Evolutionary conservation across 2,329 filamentous ascomycete genomes (phyloP).

Genomic region (Raffaelea deltoideospora): DNA sequence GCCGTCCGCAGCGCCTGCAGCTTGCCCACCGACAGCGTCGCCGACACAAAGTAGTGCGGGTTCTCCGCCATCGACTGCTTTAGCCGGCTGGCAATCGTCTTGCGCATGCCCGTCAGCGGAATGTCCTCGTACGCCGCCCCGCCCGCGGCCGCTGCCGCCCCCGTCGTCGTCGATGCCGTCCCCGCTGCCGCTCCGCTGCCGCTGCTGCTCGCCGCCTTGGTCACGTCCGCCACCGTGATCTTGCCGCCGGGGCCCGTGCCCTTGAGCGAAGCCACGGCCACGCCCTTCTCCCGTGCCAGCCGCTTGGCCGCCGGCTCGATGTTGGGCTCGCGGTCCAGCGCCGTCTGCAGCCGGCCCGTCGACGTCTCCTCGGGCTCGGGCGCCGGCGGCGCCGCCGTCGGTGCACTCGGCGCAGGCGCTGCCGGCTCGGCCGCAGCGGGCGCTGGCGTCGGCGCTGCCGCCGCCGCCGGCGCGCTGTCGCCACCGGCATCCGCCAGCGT

Average conservation of each 20-base stretch:
- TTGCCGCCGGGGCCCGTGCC: constrained; percentile 73
- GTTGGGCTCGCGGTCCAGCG: constrained; percentile 68
- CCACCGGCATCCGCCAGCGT: constrained; percentile 75
- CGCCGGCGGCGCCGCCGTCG: constrained; percentile 35
- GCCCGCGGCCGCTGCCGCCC: constrained; percentile 31
- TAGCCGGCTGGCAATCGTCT: constrained; percentile 87
- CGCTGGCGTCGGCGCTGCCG: constrained; percentile 49
- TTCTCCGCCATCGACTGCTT: constrained; percentile 82
- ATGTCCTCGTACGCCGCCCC: constrained; percentile 67
- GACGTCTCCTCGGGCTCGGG: constrained; percentile 52
- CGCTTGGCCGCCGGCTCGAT: constrained; percentile 61
- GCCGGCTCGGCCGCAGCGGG: constrained; percentile 14
- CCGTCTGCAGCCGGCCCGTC: constrained; percentile 63
- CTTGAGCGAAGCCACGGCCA: constrained; percentile 56
- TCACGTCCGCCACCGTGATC: constrained; percentile 84
- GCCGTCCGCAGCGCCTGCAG: constrained; percentile 91
- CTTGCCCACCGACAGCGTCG: constrained; percentile 82
- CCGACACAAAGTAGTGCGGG: constrained; percentile 95
- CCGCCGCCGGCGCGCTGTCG: constrained; percentile 44
- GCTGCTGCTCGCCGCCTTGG: constrained; percentile 65
- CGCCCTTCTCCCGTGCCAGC: constrained; percentile 71
- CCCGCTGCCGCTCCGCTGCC: too few relatives aligned
- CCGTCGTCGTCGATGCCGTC: constrained; percentile 42
- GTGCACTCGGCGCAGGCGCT: constrained; percentile 38
- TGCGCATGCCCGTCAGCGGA: constrained; percentile 85